Base-by-base conservation (phyloP, 2,329 filamentous ascomycete species). In the Diaporthe sp. region DNA sequence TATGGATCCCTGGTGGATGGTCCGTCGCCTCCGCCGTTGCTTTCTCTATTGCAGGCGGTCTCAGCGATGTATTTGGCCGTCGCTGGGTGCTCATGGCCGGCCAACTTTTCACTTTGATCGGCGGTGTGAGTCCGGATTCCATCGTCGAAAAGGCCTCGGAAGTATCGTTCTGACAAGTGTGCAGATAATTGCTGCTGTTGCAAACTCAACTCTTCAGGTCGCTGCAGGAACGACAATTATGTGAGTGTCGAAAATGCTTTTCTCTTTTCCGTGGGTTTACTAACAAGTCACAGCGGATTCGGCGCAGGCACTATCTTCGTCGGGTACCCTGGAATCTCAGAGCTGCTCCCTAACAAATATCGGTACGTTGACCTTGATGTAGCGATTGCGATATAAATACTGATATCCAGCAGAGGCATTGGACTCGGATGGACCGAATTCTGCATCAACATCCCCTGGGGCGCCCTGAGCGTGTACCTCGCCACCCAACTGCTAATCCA, bases 311-410 rank as follows among this genome's bases (percentile, higher is more conserved):
- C 82, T 27, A 78, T 82, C 39, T 82, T 83, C 42, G 81, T 82
- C 10, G 77, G 78, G 2, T 83, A 82, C 66, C 78, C 81, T 1
- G 81, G 81, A 22, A 81, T 83, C 25, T 76, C 78, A 10, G 81
- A 83, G 76, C 70, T 83, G 71, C 76, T 83, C 17, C 81, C 81
- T 37, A 83, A 83, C 74, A 83, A 82, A 73, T 83, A 81, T 72
- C 78, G 81, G 69, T 79, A 59, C 19, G 73, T 70, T 19, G 53
- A 15, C 39, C 68, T 61, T 37, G 1, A 13, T 6, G 5, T 2
- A 22, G 2, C 10, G 6, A 25, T 5, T 3, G 8, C 2, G 15
- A n/a, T 53, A 15, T 1, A 1, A 22, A 13, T 22, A 9, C 63
- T 68, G 32, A 68, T 32, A 22, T 12, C n/a, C 4, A 39, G 10